phyloP scores from a whole-genome alignment of 352 stramenopile species.

The Elongisporangium undulatum region DNA sequence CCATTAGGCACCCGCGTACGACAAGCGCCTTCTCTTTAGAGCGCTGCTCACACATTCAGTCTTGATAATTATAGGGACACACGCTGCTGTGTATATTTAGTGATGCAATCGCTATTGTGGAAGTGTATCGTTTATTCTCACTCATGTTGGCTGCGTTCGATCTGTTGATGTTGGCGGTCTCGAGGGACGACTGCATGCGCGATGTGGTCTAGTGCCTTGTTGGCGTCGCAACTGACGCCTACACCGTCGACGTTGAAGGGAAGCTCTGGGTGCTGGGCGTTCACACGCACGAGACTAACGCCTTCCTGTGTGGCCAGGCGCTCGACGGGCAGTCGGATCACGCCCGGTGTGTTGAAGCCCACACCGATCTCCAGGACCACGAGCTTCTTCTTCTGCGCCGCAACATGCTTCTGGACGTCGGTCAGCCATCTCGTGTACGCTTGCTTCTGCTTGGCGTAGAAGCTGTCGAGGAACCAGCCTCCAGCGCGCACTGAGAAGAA shows the following conservation, averaged over 20 bases:
- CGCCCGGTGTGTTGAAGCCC: constrained; percentile 66
- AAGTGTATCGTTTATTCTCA: too few species aligned
- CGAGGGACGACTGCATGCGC: neutral
- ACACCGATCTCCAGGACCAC: constrained; percentile 66
- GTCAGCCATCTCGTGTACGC: constrained; percentile 39
- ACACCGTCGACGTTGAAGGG: constrained; percentile 50
- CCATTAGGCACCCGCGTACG: too few species aligned
- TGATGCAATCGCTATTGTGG: too few species aligned
- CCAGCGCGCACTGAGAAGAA: constrained; percentile 54
- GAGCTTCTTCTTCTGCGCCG: constrained; percentile 43
- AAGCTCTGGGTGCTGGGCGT: constrained; percentile 43
- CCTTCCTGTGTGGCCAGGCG: constrained; percentile 29
- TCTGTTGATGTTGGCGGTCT: too few species aligned
- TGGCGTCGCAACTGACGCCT: constrained; percentile 34
- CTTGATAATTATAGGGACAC: too few species aligned
- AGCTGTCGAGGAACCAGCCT: too few species aligned
- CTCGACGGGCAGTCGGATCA: constrained; percentile 56
- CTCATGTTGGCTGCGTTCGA: too few species aligned
- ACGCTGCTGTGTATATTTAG: too few species aligned
- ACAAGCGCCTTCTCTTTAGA: too few species aligned
- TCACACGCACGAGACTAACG: constrained; percentile 57
- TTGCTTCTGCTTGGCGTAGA: constrained; percentile 7
- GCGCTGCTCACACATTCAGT: too few species aligned
- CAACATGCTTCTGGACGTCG: constrained; percentile 21
- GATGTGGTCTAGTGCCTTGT: constrained; percentile 35